Base-by-base conservation (phyloP, 2,329 filamentous ascomycete species). In the Raffaelea ambrosiae region DNA sequence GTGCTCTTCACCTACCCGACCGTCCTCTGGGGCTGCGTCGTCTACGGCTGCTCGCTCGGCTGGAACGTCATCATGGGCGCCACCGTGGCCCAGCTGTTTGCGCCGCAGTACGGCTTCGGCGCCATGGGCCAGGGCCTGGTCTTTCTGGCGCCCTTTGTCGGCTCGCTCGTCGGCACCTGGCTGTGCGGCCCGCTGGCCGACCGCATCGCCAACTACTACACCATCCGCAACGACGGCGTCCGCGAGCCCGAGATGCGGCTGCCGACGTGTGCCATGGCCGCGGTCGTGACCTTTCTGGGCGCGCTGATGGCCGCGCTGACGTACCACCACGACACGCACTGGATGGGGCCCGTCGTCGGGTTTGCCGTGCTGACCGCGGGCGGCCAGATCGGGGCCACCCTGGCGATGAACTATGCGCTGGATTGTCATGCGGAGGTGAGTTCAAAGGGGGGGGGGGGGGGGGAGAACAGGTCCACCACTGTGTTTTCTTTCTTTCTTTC, bases 181-280 rank as follows among this genome's bases (percentile, higher is more conserved):
- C 40, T 42, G 4, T 42, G 40, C 22, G 40, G 40, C 10, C n/a
- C 40, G 5, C 22, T 42, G 40, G 8, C n/a, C 8, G 40, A 42
- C 40, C 10, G 11, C 13, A 11, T 44, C 11, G 42, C 42, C 5
- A 29, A 33, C 18, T 20, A 18, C 18, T 44, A 71, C 36, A 65
- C 70, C 3, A 63, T 63, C 21, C 58, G 62, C 5, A 71, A 72
- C 49, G 60, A 60, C 20, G 69, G 69, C 29, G 65, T 69, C 50
- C 70, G 69, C 42, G 70, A 73, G 54, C 67, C 70, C 1, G 70
- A 73, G 54, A 72, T 72, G 62, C 61, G 69, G 4, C 57, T 73
- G 9, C 55, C 56, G 3, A 53, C 52, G 14, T 58, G n/a, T 11
- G 20, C 40, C 4, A 3, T 42, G 20, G 40, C 10, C 5, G 5